Conservation (phyloP, 139 green algal genomes). For the Chlamydomonas sp. region DNA sequence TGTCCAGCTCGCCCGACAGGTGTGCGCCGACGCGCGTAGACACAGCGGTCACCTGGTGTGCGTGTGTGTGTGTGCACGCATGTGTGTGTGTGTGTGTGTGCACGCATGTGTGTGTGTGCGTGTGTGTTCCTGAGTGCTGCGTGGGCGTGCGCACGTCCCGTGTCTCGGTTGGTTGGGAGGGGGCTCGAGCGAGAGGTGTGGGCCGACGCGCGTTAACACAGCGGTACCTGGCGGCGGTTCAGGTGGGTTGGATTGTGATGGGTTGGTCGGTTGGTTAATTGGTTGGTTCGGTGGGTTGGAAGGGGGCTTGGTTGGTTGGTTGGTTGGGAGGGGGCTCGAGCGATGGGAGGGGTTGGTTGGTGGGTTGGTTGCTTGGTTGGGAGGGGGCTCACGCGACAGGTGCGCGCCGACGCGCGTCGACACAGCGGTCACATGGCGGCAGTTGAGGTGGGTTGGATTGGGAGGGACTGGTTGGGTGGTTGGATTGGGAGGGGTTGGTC, state of each 20-base stretch:
- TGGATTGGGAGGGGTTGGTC: background rate
- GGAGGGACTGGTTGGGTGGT: background rate
- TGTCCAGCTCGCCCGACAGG: slow-evolving; percentile 33
- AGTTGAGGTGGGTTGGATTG: background rate
- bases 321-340: no score
- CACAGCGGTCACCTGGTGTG: background rate
- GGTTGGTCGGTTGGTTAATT: no score
- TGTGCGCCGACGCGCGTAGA: slow-evolving; percentile 6
- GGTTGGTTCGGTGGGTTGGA: no score
- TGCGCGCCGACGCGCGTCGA: slow-evolving; percentile 5
- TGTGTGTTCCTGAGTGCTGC: background rate
- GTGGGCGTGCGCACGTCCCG: background rate
- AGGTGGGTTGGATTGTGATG: no score
- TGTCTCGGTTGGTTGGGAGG: no score
- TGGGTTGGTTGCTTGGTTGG: background rate
- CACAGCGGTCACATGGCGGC: background rate
- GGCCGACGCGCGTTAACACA: no score
- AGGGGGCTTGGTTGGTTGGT: no score
- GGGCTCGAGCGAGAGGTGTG: no score
- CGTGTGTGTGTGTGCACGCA: background rate
- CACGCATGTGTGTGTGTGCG: background rate
- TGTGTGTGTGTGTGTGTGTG: background rate
- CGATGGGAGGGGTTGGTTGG: no score
- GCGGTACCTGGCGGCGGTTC: no score
- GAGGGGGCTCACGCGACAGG: slow-evolving; percentile 17